A percentile compares a stretch with the other conserved stretches of the same genome.
Conservation (phyloP, 2,329 filamentous ascomycete genomes). For the Colletotrichum spinosum region DNA sequence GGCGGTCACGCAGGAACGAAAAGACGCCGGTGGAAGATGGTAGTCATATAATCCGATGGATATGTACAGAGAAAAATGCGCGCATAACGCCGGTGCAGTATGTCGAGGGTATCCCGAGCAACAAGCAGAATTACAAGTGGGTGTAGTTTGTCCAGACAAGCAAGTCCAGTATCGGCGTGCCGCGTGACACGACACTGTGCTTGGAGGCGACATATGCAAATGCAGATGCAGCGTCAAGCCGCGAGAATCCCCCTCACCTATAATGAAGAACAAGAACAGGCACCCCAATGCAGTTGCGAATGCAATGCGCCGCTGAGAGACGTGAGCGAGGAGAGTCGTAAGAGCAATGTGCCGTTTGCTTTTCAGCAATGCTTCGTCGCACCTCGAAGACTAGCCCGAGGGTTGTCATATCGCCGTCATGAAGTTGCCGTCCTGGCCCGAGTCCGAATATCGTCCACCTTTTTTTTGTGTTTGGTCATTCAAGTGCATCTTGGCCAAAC, state of each 20-base stretch:
- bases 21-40: neutral
- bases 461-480: constrained; percentile 3
- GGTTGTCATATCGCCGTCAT: constrained; percentile 33
- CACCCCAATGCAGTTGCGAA: constrained; percentile 30
- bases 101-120: constrained; percentile 24
- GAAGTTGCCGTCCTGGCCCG: constrained; percentile 23
- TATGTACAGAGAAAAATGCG: constrained; percentile 34
- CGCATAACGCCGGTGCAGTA: constrained; percentile 15
- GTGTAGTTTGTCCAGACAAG: constrained; percentile 29
- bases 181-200: constrained; percentile 11
- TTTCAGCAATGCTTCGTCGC: constrained; percentile 25
- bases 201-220: constrained; percentile 6
- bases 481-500: neutral
- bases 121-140: constrained; percentile 32
- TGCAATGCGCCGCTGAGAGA: constrained; percentile 27
- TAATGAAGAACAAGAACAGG: constrained; percentile 9
- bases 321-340: constrained; percentile 30
- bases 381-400: constrained; percentile 32
- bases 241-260: constrained; percentile 1
- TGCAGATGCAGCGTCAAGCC: constrained; percentile 9
- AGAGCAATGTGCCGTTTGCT: constrained; percentile 32
- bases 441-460: constrained; percentile 13
- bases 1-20: neutral
- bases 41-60: constrained; percentile 33
- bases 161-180: constrained; percentile 13